A percentile compares a stretch with the other conserved stretches of the same genome.
Evolutionary conservation across 768 basidiomycete genomes (phyloP).

Genomic region (Rubroboletus satanas): DNA sequence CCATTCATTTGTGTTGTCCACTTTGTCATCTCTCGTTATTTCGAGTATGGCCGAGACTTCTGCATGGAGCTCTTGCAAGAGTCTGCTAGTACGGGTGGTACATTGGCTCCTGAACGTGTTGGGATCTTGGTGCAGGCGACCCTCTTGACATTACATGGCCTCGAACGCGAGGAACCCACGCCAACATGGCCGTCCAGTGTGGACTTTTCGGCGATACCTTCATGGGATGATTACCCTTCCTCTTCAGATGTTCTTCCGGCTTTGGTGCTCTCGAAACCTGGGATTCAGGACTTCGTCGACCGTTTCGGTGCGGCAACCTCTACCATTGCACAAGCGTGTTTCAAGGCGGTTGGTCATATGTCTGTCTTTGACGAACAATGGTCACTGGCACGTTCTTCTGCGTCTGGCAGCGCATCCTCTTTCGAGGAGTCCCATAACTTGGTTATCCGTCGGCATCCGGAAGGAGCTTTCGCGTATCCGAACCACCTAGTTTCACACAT

Average conservation of each 20-base stretch:
- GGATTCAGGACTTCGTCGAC: conserved; percentile 70
- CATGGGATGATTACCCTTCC: conserved; percentile 64
- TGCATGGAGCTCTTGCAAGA: conserved; percentile 81
- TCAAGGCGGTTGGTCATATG: conserved; percentile 67
- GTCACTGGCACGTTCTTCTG: conserved; percentile 51
- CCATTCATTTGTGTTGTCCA: conserved; percentile 76
- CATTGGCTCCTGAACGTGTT: conserved; percentile 67
- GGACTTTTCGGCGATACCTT: conserved; percentile 56
- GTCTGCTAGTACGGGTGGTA: conserved; percentile 41
- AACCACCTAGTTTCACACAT: conserved; percentile 57
- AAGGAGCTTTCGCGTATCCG: conserved; percentile 65
- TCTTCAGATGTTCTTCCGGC: conserved; percentile 62
- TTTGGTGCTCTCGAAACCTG: conserved; percentile 54
- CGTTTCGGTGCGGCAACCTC: conserved; percentile 56
- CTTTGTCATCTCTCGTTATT: conserved; percentile 77
- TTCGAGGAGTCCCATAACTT: conserved; percentile 71
- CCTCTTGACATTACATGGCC: conserved; percentile 61
- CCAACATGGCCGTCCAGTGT: conserved; percentile 77
- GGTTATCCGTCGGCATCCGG: conserved; percentile 63
- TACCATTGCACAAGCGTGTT: conserved; percentile 54
- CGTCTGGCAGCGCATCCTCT: conserved; percentile 36
- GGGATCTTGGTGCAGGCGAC: conserved; percentile 74
- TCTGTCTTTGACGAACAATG: conserved; percentile 85
- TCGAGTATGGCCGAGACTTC: conserved; percentile 81
- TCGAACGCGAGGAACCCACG: conserved; percentile 65